Percentiles rank a stretch among this genome's conserved stretches.
Conservation (phyloP, 1,139 yeast genomes). For the Blastobotrys capitulatus region DNA sequence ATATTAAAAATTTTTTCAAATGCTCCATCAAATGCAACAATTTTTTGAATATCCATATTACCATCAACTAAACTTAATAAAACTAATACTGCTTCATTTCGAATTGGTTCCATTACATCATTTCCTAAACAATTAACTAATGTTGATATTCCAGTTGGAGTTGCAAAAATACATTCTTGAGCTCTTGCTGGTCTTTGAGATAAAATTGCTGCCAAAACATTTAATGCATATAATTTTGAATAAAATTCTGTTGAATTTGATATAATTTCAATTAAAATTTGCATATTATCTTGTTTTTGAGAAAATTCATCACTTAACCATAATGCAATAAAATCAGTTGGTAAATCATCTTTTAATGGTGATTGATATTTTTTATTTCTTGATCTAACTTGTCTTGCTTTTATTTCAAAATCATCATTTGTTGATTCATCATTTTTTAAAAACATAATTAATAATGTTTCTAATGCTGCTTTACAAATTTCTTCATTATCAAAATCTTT, state of each 20-base stretch:
- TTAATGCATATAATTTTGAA: slow-evolving; percentile 71
- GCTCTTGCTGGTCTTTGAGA: slow-evolving; percentile 70
- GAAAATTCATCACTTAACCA: slow-evolving; percentile 96
- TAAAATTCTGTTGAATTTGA: slow-evolving; percentile 61
- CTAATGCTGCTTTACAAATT: slow-evolving; percentile 76
- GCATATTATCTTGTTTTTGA: slow-evolving; percentile 50
- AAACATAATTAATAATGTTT: slow-evolving; percentile 76
- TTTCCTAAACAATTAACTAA: slow-evolving; percentile 52
- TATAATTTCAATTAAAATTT: slow-evolving; percentile 51
- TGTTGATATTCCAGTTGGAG: slow-evolving; percentile 77
- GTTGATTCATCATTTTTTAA: slow-evolving; percentile 49
- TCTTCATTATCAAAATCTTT: slow-evolving; percentile 65
- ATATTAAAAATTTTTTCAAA: slow-evolving; percentile 76
- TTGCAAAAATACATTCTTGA: slow-evolving; percentile 63
- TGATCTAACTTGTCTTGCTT: slow-evolving; percentile 14
- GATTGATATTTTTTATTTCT: slow-evolving; percentile 44
- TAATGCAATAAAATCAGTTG: slow-evolving; percentile 71
- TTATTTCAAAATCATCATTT: slow-evolving; percentile 41
- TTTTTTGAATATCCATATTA: slow-evolving; percentile 81
- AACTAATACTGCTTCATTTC: slow-evolving; percentile 78
- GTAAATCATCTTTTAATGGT: slow-evolving; percentile 7
- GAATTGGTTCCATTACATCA: slow-evolving; percentile 64
- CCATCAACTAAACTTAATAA: slow-evolving; percentile 77
- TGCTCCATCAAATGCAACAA: slow-evolving; percentile 92
- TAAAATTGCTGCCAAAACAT: slow-evolving; percentile 76